phyloP scores from a whole-genome alignment of 106 monocot species.

The Dioscorea zingiberensis region DNA sequence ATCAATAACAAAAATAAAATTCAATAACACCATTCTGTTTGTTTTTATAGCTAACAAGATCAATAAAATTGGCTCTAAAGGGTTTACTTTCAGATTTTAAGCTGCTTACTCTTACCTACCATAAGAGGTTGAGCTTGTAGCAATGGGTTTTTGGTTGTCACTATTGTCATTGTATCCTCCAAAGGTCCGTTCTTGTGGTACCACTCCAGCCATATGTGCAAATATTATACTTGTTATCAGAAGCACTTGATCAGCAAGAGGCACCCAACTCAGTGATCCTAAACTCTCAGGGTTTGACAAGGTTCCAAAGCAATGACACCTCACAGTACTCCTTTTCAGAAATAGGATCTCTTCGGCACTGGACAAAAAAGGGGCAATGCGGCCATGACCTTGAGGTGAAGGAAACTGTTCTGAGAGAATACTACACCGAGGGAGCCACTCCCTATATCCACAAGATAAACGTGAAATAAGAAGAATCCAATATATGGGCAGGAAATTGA shows the following conservation, averaged over 20 bases:
- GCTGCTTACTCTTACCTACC: conserved; percentile 71
- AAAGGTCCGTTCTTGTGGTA: conserved; percentile 28
- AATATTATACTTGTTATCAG: conserved; percentile 61
- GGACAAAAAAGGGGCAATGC: not conserved
- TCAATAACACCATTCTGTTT: no score
- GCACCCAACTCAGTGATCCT: conserved; percentile 30
- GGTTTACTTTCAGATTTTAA: not conserved
- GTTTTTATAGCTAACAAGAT: no score
- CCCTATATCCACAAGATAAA: no score
- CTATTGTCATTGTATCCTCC: conserved; percentile 7
- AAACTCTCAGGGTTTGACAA: conserved; percentile 38
- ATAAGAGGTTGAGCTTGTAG: conserved; percentile 27
- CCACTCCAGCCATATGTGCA: conserved; percentile 70
- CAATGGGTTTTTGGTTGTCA: conserved; percentile 1
- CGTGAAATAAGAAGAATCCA: no score
- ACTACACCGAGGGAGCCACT: no score
- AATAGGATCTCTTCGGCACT: not conserved
- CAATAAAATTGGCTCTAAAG: no score
- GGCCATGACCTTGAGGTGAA: not conserved
- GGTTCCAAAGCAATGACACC: conserved; percentile 29
- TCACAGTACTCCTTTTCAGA: conserved; percentile 11
- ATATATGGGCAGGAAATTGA: no score
- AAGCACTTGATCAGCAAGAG: conserved; percentile 59
- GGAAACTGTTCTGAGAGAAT: no score
- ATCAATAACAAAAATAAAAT: not conserved